Percentiles rank a stretch among this genome's conserved stretches.
phyloP scores from a whole-genome alignment of 768 basidiomycete species.

The Naematelia aurantialba region DNA sequence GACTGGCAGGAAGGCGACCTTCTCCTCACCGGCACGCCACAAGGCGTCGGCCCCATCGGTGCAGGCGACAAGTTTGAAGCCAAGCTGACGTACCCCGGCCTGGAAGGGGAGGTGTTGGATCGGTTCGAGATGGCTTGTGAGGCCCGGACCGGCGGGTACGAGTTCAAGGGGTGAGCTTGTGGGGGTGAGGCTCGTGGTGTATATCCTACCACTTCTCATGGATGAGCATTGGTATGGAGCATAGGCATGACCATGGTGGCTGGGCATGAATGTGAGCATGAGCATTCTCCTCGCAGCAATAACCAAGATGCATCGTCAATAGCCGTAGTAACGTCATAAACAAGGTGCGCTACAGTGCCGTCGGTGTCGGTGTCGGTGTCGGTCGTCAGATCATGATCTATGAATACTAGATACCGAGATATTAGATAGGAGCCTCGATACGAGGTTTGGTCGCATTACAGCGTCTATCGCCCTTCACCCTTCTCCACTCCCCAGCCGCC shows the following conservation, averaged over 20 bases:
- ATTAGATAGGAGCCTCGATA: too few relatives aligned
- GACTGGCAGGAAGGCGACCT: slow-evolving; percentile 91
- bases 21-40: slow-evolving; percentile 79
- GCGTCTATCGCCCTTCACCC: too few relatives aligned
- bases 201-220: background rate
- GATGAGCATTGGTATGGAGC: too few relatives aligned
- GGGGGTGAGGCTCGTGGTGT: background rate
- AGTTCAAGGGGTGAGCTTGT: slow-evolving; percentile 51
- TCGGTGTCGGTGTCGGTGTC: too few relatives aligned
- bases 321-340: background rate
- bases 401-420: too few relatives aligned
- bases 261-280: too few relatives aligned
- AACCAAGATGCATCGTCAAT: background rate
- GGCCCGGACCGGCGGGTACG: slow-evolving; percentile 67
- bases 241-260: too few relatives aligned
- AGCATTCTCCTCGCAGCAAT: too few relatives aligned
- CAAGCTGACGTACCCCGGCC: slow-evolving; percentile 57
- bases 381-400: too few relatives aligned
- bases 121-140: slow-evolving; percentile 64
- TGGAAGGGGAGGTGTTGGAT: slow-evolving; percentile 57
- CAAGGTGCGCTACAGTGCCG: too few relatives aligned
- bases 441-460: too few relatives aligned
- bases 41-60: slow-evolving; percentile 74
- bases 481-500: too few relatives aligned
- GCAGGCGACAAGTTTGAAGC: slow-evolving; percentile 79